Conservation (phyloP, 2,329 filamentous ascomycete genomes). For the Pseudocercospora pini-densiflorae region DNA sequence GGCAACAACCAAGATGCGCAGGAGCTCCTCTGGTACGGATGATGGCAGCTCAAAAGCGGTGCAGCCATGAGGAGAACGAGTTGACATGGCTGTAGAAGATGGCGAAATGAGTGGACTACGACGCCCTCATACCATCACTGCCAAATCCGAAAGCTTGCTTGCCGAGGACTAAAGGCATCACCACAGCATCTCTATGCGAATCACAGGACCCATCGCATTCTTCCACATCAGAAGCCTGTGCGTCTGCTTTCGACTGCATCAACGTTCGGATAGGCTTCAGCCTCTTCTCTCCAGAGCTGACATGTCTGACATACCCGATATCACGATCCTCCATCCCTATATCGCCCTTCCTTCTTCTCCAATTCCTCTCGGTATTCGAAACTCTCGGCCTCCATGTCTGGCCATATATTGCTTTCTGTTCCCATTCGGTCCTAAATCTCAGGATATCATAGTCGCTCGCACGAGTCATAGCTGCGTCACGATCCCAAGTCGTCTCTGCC, state of each 20-base stretch:
- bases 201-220: constrained; percentile 10
- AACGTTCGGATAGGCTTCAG: not conserved
- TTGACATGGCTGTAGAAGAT: no score
- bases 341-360: constrained; percentile 13
- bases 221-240: not conserved
- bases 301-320: constrained; percentile 13
- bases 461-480: constrained; percentile 21
- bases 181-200: constrained; percentile 6
- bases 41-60: no score
- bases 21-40: no score
- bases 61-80: no score
- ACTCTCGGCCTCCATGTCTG: constrained; percentile 19
- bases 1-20: no score
- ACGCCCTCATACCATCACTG: not conserved
- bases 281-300: not conserved
- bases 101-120: not conserved
- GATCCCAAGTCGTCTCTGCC: constrained; percentile 12
- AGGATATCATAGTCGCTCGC: constrained; percentile 22
- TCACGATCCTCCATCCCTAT: not conserved
- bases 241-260: not conserved
- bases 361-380: constrained; percentile 23
- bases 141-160: not conserved
- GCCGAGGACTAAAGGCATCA: not conserved
- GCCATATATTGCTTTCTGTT: constrained; percentile 17
- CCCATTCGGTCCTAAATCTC: constrained; percentile 19